phyloP scores from a whole-genome alignment of 2,329 filamentous ascomycete genomes.

The Colletotrichum euphorbiae region DNA sequence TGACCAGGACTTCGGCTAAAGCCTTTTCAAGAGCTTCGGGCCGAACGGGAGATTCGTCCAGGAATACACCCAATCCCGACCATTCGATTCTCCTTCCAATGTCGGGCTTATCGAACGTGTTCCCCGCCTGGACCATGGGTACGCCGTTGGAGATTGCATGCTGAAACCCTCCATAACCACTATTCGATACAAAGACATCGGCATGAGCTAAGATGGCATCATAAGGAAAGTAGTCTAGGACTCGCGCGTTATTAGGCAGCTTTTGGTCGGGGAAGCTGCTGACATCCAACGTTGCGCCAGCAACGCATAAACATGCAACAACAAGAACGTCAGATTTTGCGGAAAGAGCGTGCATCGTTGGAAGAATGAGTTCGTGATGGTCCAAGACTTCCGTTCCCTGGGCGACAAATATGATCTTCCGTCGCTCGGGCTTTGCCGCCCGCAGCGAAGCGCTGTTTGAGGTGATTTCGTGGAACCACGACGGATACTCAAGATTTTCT shows the following conservation, averaged over 20 bases:
- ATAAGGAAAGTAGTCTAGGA: slow-evolving; percentile 62
- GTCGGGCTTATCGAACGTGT: slow-evolving; percentile 52
- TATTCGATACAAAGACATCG: slow-evolving; percentile 61
- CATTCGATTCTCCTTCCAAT: slow-evolving; percentile 42
- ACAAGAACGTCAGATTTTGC: slow-evolving; percentile 51
- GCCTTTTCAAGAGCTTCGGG: slow-evolving; percentile 37
- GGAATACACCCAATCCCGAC: slow-evolving; percentile 40
- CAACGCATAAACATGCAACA: slow-evolving; percentile 41
- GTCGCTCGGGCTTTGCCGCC: slow-evolving; percentile 39
- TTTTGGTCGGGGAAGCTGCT: slow-evolving; percentile 41
- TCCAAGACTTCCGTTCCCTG: slow-evolving; percentile 59
- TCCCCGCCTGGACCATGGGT: slow-evolving; percentile 59
- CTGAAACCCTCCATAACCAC: slow-evolving; percentile 60
- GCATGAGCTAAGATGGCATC: slow-evolving; percentile 57
- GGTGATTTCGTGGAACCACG: slow-evolving; percentile 59
- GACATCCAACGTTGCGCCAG: neutral
- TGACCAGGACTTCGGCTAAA: slow-evolving; percentile 41
- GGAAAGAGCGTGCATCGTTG: slow-evolving; percentile 56
- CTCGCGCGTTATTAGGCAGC: slow-evolving; percentile 55
- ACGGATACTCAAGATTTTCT: slow-evolving; percentile 48
- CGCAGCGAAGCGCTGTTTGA: slow-evolving; percentile 20
- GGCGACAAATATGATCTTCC: slow-evolving; percentile 57
- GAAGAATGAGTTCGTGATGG: slow-evolving; percentile 56
- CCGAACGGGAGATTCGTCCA: slow-evolving; percentile 47
- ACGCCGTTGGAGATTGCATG: slow-evolving; percentile 59